Evolutionary conservation across 73 alveolate species (phyloP).

Genomic region (Paramecium pentaurelia): DNA sequence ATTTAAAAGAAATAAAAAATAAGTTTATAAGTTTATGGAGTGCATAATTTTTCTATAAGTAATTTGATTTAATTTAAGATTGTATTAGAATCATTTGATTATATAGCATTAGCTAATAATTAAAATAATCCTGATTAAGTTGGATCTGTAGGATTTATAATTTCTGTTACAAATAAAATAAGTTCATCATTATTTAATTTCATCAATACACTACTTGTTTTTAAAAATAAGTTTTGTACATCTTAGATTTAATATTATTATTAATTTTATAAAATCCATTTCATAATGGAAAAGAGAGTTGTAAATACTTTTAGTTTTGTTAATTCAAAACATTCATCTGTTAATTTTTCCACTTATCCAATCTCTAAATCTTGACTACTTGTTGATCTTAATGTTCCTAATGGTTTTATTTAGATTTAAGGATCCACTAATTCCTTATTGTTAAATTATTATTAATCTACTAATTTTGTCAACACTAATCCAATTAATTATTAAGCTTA

Average conservation of each 20-base stretch:
- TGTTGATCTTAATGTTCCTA: conserved; percentile 39
- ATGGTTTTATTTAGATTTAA: not conserved
- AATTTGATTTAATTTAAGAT: not conserved
- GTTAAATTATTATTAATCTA: not conserved
- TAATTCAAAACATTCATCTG: conserved; percentile 20
- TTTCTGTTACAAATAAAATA: not conserved
- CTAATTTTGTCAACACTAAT: not conserved
- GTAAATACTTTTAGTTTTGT: not conserved
- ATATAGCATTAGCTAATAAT: not conserved
- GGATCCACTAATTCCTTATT: conserved; percentile 2
- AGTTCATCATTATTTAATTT: not conserved
- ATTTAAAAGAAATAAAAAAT: not conserved
- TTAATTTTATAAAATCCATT: not conserved
- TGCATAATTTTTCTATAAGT: not conserved
- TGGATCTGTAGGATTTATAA: not conserved
- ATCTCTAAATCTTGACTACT: conserved; percentile 7
- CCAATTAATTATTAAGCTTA: not conserved
- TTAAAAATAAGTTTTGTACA: not conserved
- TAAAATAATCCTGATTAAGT: not conserved
- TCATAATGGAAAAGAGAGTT: not conserved
- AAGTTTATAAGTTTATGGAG: not conserved
- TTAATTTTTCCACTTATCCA: not conserved
- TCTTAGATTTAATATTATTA: not conserved
- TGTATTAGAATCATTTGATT: not conserved
- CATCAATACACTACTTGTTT: not conserved